phyloP scores from a whole-genome alignment of 1,139 yeast genomes.

The Lodderomyces theae region DNA sequence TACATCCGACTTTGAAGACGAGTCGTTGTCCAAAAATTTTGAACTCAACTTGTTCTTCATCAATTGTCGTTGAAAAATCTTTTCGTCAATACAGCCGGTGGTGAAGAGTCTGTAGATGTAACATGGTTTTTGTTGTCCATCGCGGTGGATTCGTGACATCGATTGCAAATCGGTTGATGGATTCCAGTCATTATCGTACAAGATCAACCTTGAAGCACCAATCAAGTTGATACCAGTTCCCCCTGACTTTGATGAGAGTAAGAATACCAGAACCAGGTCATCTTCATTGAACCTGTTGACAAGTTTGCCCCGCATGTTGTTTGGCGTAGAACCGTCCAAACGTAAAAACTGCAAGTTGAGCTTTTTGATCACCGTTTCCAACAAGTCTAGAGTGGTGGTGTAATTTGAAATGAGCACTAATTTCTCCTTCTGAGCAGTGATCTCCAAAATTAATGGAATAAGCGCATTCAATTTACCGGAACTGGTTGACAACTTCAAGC shows the following conservation, averaged over 20 bases:
- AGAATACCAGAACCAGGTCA: constrained; percentile 55
- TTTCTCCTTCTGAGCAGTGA: constrained; percentile 53
- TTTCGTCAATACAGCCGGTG: constrained; percentile 91
- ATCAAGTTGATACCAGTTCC: constrained; percentile 89
- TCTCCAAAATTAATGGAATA: constrained; percentile 51
- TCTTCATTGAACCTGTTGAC: constrained; percentile 67
- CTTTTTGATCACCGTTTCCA: constrained; percentile 56
- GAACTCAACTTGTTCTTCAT: constrained; percentile 81
- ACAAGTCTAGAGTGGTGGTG: constrained; percentile 80
- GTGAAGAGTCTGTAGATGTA: constrained; percentile 79
- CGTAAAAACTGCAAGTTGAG: constrained; percentile 55
- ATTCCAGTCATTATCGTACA: constrained; percentile 93
- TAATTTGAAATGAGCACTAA: constrained; percentile 85
- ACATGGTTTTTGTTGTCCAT: constrained; percentile 82
- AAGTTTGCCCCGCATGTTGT: constrained; percentile 57
- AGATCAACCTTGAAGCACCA: constrained; percentile 83
- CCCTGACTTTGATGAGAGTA: constrained; percentile 88
- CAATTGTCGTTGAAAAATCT: constrained; percentile 89
- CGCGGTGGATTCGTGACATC: constrained; percentile 93
- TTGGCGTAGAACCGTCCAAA: constrained; percentile 82
- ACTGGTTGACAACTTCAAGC: constrained; percentile 16
- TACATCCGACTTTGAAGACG: constrained; percentile 38
- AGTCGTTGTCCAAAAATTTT: constrained; percentile 62
- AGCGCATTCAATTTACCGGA: constrained; percentile 60
- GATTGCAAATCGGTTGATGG: constrained; percentile 93